These are phyloP conservation scores for Afroboletus lepidellus DNA, from an alignment of 1,284 basidiomycete genomes.

Conservation along the genomic window DNA sequence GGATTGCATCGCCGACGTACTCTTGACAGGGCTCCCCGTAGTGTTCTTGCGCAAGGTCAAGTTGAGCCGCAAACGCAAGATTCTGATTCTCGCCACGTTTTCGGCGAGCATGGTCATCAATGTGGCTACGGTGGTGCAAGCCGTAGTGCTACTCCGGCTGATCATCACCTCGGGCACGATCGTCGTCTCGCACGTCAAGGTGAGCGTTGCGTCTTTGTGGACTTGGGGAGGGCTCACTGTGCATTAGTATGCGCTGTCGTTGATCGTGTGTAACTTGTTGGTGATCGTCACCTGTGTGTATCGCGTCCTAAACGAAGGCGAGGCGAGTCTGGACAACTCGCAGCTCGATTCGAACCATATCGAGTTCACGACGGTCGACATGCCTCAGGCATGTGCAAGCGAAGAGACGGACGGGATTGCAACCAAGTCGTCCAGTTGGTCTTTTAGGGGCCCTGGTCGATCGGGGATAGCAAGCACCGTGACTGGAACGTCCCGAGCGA, in stretches of 20 bases:
- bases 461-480: too few species aligned
- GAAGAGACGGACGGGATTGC: slow-evolving; percentile 1
- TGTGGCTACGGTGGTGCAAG: slow-evolving; percentile 17
- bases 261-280: slow-evolving; percentile 30
- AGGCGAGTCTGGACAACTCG: slow-evolving; percentile 1
- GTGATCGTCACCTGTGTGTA: slow-evolving; percentile 29
- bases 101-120: slow-evolving; percentile 27
- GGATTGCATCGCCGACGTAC: background rate
- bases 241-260: slow-evolving; percentile 23
- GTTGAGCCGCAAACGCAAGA: slow-evolving; percentile 12
- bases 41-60: slow-evolving; percentile 12
- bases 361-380: slow-evolving; percentile 17
- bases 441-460: background rate
- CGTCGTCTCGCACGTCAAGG: slow-evolving; percentile 28
- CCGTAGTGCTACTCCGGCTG: slow-evolving; percentile 2
- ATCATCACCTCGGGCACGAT: slow-evolving; percentile 14
- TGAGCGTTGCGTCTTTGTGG: too few species aligned
- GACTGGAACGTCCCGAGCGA: too few species aligned
- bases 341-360: background rate
- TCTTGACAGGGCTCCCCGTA: slow-evolving; percentile 12
- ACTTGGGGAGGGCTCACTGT: too few species aligned
- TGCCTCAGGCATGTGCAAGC: background rate
- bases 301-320: slow-evolving; percentile 12
- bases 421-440: slow-evolving; percentile 11
- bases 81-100: slow-evolving; percentile 19